Base-by-base conservation (phyloP, 371 early-diverging fungal genomes). In the Coemansia sp. region DNA sequence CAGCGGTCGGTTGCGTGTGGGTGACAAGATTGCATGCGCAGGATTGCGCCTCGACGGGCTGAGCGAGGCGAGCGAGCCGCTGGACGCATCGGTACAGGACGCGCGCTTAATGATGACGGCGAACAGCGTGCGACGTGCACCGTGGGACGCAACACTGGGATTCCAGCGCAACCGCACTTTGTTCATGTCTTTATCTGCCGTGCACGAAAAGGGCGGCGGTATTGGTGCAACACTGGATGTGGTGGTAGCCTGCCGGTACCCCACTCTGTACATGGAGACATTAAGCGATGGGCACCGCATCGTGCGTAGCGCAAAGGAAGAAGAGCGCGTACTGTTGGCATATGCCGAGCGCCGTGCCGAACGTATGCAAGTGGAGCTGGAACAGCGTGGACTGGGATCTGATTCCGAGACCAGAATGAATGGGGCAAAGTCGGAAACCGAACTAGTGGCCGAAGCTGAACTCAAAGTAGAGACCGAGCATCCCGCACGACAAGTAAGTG, bases 71-170 rank as follows among this genome's bases (percentile, higher is more conserved):
- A 64, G 66, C 18, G 59, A 59, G 34, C 79, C 80, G 16, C 55
- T 78, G 8, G 64, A 63, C 7, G 51, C 29, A 2, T 59, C 58
- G 24, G 63, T 71, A 1, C 54, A 40, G 24, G 31, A 39, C 27
- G 77, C 67, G 0, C 14, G 48, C 21, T 59, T 79, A 60, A 13
- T 29, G 18, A 51, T 79, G 7, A 59, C 34, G 6, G 68, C 66
- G 24, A 79, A 79, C 67, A 55, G 79, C 45, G 80, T 79, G 22
- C 64, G 80, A 4, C 68, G 73, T 5, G 80, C 72, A 3, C 62
- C 42, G 4, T 79, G 80, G 80, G 59, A 79, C 27, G 54, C 75
- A n/a, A 64, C 34, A 40, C 72, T 79, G 14, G 80, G 80, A 0
- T 79, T 79, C 47, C 69, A 69, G 50, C 48, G 21, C 5, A 8